These are phyloP conservation scores for Lactarius sanguifluus DNA, from an alignment of 768 basidiomycete species.

Conservation along the genomic window DNA sequence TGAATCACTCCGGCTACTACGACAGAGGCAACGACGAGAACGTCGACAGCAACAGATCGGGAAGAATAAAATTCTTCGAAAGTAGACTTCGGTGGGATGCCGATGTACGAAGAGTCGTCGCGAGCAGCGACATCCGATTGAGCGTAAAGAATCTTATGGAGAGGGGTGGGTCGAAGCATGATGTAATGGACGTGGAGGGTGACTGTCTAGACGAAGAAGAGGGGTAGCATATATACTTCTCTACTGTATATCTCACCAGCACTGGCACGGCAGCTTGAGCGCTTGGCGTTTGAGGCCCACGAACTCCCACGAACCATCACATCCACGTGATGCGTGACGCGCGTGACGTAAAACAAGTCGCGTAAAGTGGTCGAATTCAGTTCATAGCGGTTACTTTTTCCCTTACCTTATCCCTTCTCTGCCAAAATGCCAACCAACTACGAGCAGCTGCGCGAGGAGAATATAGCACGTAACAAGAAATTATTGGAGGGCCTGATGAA, in stretches of 20 bases:
- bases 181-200: slow-evolving; percentile 28
- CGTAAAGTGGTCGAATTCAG: neutral
- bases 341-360: neutral
- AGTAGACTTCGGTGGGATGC: slow-evolving; percentile 29
- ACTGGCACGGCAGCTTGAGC: neutral
- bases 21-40: slow-evolving; percentile 37
- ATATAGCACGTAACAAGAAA: slow-evolving; percentile 14
- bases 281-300: neutral
- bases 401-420: neutral
- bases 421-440: slow-evolving; percentile 26
- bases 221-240: slow-evolving; percentile 5
- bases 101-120: slow-evolving; percentile 25
- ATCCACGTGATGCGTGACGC: slow-evolving; percentile 20
- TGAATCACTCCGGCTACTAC: slow-evolving; percentile 46
- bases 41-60: slow-evolving; percentile 29
- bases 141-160: slow-evolving; percentile 30
- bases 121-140: slow-evolving; percentile 24
- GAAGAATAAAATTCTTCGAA: slow-evolving; percentile 25
- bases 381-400: neutral
- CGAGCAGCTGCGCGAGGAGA: slow-evolving; percentile 18
- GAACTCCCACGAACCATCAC: slow-evolving; percentile 19
- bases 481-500: slow-evolving; percentile 12
- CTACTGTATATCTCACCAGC: neutral
- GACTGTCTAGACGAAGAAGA: slow-evolving; percentile 27
- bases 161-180: slow-evolving; percentile 21